phyloP scores from a whole-genome alignment of 495 filamentous ascomycete species.

The Pyrenula aspistea region DNA sequence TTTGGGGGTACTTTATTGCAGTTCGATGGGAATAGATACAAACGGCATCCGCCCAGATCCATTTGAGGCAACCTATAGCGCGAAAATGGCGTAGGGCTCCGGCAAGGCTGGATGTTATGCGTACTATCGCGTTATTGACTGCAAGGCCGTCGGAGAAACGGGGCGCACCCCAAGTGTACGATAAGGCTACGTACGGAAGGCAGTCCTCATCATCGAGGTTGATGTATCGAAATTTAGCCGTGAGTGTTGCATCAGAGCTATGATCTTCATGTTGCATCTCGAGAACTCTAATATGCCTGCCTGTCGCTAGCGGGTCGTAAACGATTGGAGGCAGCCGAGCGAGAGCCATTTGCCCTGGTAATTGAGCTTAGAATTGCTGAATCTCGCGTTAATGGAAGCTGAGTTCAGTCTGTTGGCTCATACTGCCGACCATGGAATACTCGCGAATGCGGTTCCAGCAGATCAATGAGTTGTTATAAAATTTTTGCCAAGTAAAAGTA shows the following conservation, averaged over 20 bases:
- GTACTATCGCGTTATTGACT: background rate
- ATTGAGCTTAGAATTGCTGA: no score
- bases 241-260: background rate
- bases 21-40: background rate
- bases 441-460: no score
- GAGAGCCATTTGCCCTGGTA: no score
- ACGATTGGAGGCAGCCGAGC: background rate
- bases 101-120: background rate
- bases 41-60: background rate
- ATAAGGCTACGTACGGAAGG: background rate
- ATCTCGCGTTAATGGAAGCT: no score
- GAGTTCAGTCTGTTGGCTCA: no score
- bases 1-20: background rate
- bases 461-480: no score
- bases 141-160: background rate
- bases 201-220: background rate
- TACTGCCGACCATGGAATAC: no score
- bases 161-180: slow-evolving; percentile 3
- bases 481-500: no score
- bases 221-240: background rate
- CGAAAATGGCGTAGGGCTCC: background rate
- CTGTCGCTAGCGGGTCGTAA: background rate
- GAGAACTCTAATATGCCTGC: background rate
- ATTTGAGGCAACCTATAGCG: background rate
- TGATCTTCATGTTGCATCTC: background rate